Base-by-base conservation (phyloP, 306 rosid genomes). In the Prosopis cineraria region DNA sequence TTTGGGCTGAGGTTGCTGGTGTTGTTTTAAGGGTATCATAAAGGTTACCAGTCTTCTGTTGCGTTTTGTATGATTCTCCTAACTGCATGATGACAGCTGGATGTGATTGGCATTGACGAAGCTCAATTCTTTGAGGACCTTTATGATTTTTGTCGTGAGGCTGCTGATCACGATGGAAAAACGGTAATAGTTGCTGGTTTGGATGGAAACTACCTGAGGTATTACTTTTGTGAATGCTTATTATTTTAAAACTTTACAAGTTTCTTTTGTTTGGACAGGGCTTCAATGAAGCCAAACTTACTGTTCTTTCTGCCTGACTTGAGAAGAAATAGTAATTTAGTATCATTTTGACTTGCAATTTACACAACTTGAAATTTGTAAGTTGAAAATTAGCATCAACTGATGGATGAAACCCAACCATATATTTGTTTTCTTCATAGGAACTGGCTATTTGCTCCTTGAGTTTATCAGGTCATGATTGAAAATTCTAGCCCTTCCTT, bases 111-210 rank as follows among this genome's bases (percentile, higher is more conserved):
- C 29, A 89, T 95, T 4, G 98, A 95, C 45, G 99, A 95, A 87
- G 99, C 97, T 72, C 99, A 95, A 72, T 95, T 95, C 84, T 95
- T 95, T 10, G 93, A 86, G 2, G 99, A 93, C 76, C 98, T 93
- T 25, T 95, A 95, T 70, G 98, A 95, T 74, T 95, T 95, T 85
- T 95, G 97, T 80, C 84, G 86, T 69, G 83, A 77, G 74, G 98
- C 93, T 70, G 96, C 98, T 72, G 99, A 93, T 84, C 89, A 68
- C 68, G 99, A 96, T 83, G 96, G 98, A 41, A 96, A 96, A 78
- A 93, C 82, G 19, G 76, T 96, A 13, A 75, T 96, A 72, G 90
- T 91, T 80, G 97, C 97, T 12, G 99, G 98, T 73, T 82, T 96
- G 16, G 97, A 93, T 81, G 99, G 98, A 45, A 91, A 93, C 88